Evolutionary conservation across 257 asterid genomes (phyloP).

Genomic region (Leptodermis oblonga): DNA sequence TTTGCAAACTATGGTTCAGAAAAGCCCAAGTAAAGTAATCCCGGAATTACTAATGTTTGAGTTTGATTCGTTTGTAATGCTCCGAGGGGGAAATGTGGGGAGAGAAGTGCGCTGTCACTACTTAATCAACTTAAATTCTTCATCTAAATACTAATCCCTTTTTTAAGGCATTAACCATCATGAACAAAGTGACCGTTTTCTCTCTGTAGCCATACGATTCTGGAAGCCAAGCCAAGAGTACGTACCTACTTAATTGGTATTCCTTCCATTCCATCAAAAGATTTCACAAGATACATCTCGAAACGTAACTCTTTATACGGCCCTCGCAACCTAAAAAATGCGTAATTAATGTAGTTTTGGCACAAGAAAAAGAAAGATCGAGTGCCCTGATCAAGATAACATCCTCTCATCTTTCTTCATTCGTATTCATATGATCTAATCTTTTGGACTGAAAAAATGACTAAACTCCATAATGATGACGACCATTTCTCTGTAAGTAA

Average conservation of each 20-base stretch:
- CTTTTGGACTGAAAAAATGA: neutral
- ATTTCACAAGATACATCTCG: no score
- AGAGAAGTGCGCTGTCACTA: slow-evolving; percentile 27
- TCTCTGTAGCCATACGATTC: slow-evolving; percentile 1
- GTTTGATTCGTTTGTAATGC: no score
- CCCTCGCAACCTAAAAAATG: neutral
- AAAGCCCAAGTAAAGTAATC: neutral
- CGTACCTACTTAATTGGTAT: no score
- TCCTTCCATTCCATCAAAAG: no score
- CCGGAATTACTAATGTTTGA: neutral
- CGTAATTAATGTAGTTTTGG: neutral
- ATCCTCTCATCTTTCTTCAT: neutral
- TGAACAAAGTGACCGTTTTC: slow-evolving; percentile 9
- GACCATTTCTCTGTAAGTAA: slow-evolving; percentile 7
- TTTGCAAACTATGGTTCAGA: neutral
- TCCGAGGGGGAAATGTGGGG: no score
- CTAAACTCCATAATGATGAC: neutral
- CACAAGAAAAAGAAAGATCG: neutral
- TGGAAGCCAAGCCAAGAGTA: slow-evolving; percentile 1
- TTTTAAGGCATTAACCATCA: slow-evolving; percentile 12
- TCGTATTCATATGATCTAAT: no score
- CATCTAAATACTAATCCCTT: slow-evolving; percentile 13
- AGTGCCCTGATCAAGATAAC: neutral
- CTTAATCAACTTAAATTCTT: slow-evolving; percentile 20
- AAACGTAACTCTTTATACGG: no score